Base-by-base conservation (phyloP, 1,139 yeast species). In the Dujonia santamariae region DNA sequence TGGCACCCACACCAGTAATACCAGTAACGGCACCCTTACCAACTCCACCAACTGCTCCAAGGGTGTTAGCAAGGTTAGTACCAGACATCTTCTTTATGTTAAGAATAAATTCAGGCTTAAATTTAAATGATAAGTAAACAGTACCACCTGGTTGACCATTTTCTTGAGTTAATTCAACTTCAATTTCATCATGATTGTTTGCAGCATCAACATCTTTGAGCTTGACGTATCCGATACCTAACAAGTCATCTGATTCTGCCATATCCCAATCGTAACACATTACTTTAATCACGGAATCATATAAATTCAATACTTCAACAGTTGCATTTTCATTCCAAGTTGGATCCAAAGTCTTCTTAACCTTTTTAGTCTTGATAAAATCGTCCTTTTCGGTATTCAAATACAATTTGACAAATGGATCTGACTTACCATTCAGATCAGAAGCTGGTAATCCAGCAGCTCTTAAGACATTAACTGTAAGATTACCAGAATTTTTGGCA, bases 391-490 rank as follows among this genome's bases (percentile, higher is more conserved):
- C 73, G 19, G 81, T 80, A 53, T 86, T 78, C 51, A 87, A 59
- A 49, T 61, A 76, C 40, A 86, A 72, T 50, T 80, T 75, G 39
- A 80, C 72, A 53, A 80, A 92, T 41, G 99, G 99, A 60, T 92
- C 99, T 7, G 96, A 86, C 54, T 83, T 84, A 36, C 97, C 97
- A 46, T 84, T 82, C 19, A 86, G 68, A 58, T 92, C 99, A 18
- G 92, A 94, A 11, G 96, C 72, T 33, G 83, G 75, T 42, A 94
- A 71, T 35, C 76, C 76, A n/a, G 71, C 72, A 3, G 94, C 97
- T 37, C 70, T 70, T 32, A 80, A 46, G 11, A 85, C 72, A 25
- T 73, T 76, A 22, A 88, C 69, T n/a, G 72, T 68, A 43, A 90
- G 62, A 22, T 65, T 66, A 56, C 99, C 99, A 43, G 80, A 72